Percentiles rank a stretch among this genome's conserved stretches.
phyloP scores from a whole-genome alignment of 2,329 filamentous ascomycete species.

The Diaporthe amygdali region DNA sequence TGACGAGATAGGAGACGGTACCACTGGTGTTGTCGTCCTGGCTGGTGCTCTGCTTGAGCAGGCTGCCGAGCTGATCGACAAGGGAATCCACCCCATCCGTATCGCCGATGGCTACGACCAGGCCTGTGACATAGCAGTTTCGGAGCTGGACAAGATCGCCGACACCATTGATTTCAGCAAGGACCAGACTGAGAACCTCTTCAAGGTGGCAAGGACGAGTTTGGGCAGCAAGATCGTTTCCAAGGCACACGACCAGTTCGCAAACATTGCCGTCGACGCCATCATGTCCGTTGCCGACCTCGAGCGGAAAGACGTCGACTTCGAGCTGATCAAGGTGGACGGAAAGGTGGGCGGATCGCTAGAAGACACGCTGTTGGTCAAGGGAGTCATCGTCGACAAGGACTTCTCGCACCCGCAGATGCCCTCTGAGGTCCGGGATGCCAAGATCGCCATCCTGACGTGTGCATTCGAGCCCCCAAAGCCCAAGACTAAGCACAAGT shows the following conservation, averaged over 20 bases:
- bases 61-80: slow-evolving; percentile 97
- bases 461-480: slow-evolving; percentile 99
- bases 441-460: slow-evolving; percentile 96
- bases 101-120: slow-evolving; percentile 99
- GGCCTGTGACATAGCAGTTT: slow-evolving; percentile 94
- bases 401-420: slow-evolving; percentile 99
- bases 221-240: slow-evolving; percentile 99
- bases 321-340: slow-evolving; percentile 99
- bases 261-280: slow-evolving; percentile 95
- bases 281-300: slow-evolving; percentile 96
- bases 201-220: slow-evolving; percentile 95
- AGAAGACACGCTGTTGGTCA: slow-evolving; percentile 92
- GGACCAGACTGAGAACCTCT: slow-evolving; percentile 81
- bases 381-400: slow-evolving; percentile 99
- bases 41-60: slow-evolving; percentile 95
- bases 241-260: slow-evolving; percentile 97
- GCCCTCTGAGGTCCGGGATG: slow-evolving; percentile 92
- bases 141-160: slow-evolving; percentile 90
- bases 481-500: slow-evolving; percentile 99
- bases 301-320: slow-evolving; percentile 96
- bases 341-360: slow-evolving; percentile 95
- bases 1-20: slow-evolving; percentile 98
- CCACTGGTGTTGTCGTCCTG: slow-evolving; percentile 95
- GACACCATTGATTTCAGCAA: slow-evolving; percentile 87
- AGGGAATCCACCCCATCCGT: slow-evolving; percentile 98